phyloP scores from a whole-genome alignment of 2,329 filamentous ascomycete genomes.

The Cordyceps cicadae region DNA sequence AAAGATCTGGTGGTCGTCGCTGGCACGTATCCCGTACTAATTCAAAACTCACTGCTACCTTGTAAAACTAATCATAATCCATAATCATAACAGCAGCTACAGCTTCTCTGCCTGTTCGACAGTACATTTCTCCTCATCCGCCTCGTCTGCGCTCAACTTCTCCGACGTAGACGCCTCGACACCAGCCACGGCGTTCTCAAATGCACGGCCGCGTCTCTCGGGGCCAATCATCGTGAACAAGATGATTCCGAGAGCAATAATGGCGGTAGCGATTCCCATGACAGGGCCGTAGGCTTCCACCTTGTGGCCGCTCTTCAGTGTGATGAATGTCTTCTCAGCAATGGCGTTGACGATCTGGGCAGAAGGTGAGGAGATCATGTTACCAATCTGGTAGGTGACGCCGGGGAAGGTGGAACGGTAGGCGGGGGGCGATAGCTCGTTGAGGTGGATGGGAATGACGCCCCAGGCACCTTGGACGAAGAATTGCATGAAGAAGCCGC shows the following conservation, averaged over 20 bases:
- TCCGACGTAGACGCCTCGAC: conserved; percentile 19
- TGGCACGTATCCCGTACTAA: no score
- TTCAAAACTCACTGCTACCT: no score
- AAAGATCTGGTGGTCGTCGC: no score
- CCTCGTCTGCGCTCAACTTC: conserved; percentile 22
- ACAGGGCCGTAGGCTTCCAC: conserved; percentile 65
- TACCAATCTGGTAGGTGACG: conserved; percentile 65
- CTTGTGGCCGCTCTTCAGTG: conserved; percentile 40
- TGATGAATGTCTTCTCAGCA: conserved; percentile 54
- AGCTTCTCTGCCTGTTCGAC: conserved; percentile 9
- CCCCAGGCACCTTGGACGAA: conserved; percentile 60
- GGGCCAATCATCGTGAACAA: conserved; percentile 62
- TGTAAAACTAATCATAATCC: not conserved
- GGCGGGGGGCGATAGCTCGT: conserved; percentile 61
- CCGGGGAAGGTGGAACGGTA: conserved; percentile 66
- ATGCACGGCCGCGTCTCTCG: conserved; percentile 63
- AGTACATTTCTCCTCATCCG: conserved; percentile 24
- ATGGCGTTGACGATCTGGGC: conserved; percentile 73
- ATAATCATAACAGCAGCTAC: not conserved
- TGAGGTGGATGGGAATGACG: conserved; percentile 64
- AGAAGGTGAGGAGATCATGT: conserved; percentile 64
- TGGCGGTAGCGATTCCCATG: conserved; percentile 70
- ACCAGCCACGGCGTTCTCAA: conserved; percentile 49
- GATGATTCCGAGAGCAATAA: conserved; percentile 63
- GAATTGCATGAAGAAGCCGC: conserved; percentile 63